A percentile compares a stretch with the other conserved stretches of the same genome.
Evolutionary conservation across 2,329 filamentous ascomycete species (phyloP).

Genomic region (Fonsecaea erecta): DNA sequence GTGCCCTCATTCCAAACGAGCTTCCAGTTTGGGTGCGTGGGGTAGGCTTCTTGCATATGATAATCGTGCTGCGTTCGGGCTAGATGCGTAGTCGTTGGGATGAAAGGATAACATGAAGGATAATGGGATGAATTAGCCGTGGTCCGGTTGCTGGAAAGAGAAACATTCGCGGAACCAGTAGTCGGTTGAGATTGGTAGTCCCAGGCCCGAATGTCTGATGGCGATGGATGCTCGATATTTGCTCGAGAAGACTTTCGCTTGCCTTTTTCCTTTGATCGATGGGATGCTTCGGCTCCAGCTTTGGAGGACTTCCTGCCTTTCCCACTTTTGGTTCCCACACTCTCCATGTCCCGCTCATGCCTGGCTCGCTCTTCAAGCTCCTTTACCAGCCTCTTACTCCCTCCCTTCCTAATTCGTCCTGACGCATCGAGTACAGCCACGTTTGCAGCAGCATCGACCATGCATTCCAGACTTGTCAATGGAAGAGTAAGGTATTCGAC

Average conservation of each 20-base stretch:
- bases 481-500: slow-evolving; percentile 83
- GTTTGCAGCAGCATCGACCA: slow-evolving; percentile 88
- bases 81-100: slow-evolving; percentile 6
- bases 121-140: background rate
- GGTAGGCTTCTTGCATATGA: background rate
- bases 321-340: slow-evolving; percentile 45
- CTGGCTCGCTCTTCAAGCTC: slow-evolving; percentile 29
- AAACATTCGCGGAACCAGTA: background rate
- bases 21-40: slow-evolving; percentile 67
- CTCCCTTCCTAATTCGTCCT: slow-evolving; percentile 59
- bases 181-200: background rate
- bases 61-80: slow-evolving; percentile 2
- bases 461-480: slow-evolving; percentile 78
- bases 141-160: background rate
- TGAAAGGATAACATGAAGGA: slow-evolving; percentile 15
- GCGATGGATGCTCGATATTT: background rate
- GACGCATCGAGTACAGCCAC: slow-evolving; percentile 79
- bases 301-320: slow-evolving; percentile 12
- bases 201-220: slow-evolving; percentile 15
- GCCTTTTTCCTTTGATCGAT: slow-evolving; percentile 39
- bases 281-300: slow-evolving; percentile 40
- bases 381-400: slow-evolving; percentile 43
- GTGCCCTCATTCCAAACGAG: slow-evolving; percentile 88
- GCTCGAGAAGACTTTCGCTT: slow-evolving; percentile 22
- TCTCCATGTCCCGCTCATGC: slow-evolving; percentile 46